Evolutionary conservation across 441 rosid genomes (phyloP).

Genomic region (Lagerstroemia fauriei): DNA sequence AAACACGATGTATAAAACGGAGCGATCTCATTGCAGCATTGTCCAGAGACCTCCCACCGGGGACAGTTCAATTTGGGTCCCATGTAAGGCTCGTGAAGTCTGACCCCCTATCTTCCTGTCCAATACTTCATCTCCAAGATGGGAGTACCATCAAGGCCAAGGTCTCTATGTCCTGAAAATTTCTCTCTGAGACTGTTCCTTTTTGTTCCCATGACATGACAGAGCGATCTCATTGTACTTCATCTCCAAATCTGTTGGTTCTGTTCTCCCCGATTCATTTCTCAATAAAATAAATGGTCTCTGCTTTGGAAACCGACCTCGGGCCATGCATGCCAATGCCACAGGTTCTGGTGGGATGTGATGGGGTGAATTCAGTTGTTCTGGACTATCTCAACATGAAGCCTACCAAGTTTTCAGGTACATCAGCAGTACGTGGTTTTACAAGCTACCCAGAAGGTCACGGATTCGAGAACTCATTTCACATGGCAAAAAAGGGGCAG

Average conservation of each 20-base stretch:
- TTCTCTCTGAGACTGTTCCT: too few relatives aligned
- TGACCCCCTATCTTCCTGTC: neutral
- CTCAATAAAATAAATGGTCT: too few relatives aligned
- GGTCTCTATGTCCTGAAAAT: neutral
- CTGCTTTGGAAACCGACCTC: too few relatives aligned
- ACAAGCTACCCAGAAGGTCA: slow-evolving; percentile 1
- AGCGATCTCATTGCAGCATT: neutral
- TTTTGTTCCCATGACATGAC: too few relatives aligned
- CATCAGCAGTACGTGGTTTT: slow-evolving; percentile 7
- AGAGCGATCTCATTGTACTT: too few relatives aligned
- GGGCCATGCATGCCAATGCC: neutral
- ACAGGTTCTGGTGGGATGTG: slow-evolving; percentile 17
- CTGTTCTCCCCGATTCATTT: neutral
- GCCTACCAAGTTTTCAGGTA: neutral
- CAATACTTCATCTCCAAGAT: slow-evolving; percentile 7
- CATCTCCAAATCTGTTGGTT: too few relatives aligned
- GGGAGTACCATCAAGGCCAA: slow-evolving; percentile 22
- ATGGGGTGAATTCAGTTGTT: slow-evolving; percentile 8
- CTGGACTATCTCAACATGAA: neutral
- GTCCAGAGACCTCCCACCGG: neutral
- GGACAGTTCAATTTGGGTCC: neutral
- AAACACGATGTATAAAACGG: neutral
- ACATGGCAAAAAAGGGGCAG: neutral
- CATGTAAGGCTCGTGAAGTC: neutral
- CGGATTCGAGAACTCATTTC: neutral